Conservation (phyloP, 106 monocot genomes). For the Xerophyta viscosa region DNA sequence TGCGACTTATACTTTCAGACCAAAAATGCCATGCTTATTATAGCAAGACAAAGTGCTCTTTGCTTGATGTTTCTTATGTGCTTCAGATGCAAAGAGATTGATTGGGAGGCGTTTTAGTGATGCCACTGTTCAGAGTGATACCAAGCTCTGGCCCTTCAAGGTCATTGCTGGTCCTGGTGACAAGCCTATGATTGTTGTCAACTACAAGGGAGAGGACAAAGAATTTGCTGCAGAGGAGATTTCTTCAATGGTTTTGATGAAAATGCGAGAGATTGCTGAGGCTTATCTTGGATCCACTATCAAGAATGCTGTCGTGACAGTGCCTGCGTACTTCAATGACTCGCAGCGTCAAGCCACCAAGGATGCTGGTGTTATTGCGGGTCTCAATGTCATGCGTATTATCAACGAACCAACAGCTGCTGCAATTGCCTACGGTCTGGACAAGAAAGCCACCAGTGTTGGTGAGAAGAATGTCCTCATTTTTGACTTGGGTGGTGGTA, state of each 20-base stretch:
- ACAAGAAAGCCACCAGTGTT: conserved; percentile 27
- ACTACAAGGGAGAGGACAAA: conserved; percentile 35
- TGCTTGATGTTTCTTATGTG: too few relatives aligned
- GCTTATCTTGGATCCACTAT: conserved; percentile 26
- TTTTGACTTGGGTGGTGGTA: conserved; percentile 30
- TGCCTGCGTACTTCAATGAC: conserved; percentile 36
- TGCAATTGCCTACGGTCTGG: conserved; percentile 24
- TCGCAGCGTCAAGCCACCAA: conserved; percentile 31
- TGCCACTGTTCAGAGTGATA: conserved; percentile 23
- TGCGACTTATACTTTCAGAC: too few relatives aligned
- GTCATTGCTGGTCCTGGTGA: conserved; percentile 33
- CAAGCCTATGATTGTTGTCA: conserved; percentile 37
- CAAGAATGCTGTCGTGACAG: conserved; percentile 29
- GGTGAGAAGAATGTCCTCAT: conserved; percentile 37
- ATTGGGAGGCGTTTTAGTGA: conserved; percentile 29
- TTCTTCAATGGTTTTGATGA: conserved; percentile 29
- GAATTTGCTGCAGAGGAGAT: conserved; percentile 32
- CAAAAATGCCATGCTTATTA: too few relatives aligned
- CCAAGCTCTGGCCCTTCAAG: conserved; percentile 44
- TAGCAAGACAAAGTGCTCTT: too few relatives aligned
- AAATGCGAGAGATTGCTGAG: conserved; percentile 27
- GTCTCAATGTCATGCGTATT: conserved; percentile 29
- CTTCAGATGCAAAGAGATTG: conserved; percentile 30
- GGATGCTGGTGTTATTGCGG: conserved; percentile 29
- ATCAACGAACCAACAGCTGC: conserved; percentile 27